Conservation (phyloP, 805 yeast genomes). For the Kodamaea laetipori region DNA sequence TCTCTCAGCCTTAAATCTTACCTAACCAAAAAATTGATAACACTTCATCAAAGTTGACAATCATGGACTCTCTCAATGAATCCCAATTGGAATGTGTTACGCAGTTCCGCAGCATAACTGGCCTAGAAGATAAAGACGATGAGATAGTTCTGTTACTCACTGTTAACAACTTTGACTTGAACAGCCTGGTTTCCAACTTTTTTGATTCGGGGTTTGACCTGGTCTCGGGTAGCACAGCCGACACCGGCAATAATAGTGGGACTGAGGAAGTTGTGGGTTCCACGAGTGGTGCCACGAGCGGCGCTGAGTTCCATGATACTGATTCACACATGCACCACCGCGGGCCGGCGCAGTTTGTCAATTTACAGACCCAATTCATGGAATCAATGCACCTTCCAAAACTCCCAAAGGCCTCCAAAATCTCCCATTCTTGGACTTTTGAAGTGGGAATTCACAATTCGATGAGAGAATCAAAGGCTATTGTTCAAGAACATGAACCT, state of each 20-base stretch:
- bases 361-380: slow-evolving; percentile 30
- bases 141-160: slow-evolving; percentile 48
- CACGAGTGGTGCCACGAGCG: slow-evolving; percentile 14
- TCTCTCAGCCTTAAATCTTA: too few relatives aligned
- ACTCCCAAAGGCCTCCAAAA: slow-evolving; percentile 43
- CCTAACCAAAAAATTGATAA: slow-evolving; percentile 1
- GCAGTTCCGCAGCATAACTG: slow-evolving; percentile 53
- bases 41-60: slow-evolving; percentile 1
- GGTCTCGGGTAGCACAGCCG: slow-evolving; percentile 5
- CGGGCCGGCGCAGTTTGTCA: slow-evolving; percentile 9
- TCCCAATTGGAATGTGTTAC: slow-evolving; percentile 25
- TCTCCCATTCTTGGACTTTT: slow-evolving; percentile 43
- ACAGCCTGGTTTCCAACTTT: slow-evolving; percentile 59
- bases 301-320: slow-evolving; percentile 16
- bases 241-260: background rate
- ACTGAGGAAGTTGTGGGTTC: slow-evolving; percentile 16
- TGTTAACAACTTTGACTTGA: slow-evolving; percentile 61
- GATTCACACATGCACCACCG: slow-evolving; percentile 6
- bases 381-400: slow-evolving; percentile 32
- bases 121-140: slow-evolving; percentile 49
- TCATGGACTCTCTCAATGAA: slow-evolving; percentile 2
- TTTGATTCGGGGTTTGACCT: slow-evolving; percentile 52
- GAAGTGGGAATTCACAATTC: slow-evolving; percentile 44
- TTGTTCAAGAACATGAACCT: background rate
- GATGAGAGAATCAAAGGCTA: slow-evolving; percentile 20